Evolutionary conservation across 164 flowering plant genomes (phyloP).

Genomic region (Vitis labrusca): DNA sequence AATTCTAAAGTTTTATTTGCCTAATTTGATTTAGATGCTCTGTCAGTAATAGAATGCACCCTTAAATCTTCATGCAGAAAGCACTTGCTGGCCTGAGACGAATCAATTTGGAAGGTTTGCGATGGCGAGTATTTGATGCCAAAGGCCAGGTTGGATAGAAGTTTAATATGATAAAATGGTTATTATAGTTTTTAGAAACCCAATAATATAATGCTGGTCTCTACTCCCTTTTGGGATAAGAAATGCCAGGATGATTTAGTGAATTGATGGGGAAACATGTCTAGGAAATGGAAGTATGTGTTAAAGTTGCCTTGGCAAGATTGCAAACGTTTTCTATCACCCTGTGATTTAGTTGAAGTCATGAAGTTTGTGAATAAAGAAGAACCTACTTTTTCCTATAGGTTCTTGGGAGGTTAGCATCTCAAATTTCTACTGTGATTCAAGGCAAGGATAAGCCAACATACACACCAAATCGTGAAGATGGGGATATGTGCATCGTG

Average conservation of each 20-base stretch:
- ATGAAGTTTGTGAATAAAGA: not conserved
- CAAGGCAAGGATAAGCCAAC: constrained; percentile 97
- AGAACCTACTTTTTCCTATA: constrained; percentile 12
- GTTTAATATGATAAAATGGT: not conserved
- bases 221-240: not conserved
- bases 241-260: not conserved
- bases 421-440: constrained; percentile 80
- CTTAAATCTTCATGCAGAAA: constrained; percentile 47
- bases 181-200: not conserved
- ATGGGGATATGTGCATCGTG: constrained; percentile 96
- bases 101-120: constrained; percentile 75
- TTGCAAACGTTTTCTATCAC: not conserved
- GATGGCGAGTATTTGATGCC: constrained; percentile 94
- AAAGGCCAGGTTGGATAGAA: constrained; percentile 67
- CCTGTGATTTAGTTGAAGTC: not conserved
- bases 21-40: no score
- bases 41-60: not conserved
- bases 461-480: constrained; percentile 82
- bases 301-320: no score
- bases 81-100: constrained; percentile 82
- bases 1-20: no score
- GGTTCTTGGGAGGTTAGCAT: constrained; percentile 91
- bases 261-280: not conserved
- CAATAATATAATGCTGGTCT: not conserved
- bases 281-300: not conserved